Conservation (phyloP, 345 rosid species). For the Camelina sativa region DNA sequence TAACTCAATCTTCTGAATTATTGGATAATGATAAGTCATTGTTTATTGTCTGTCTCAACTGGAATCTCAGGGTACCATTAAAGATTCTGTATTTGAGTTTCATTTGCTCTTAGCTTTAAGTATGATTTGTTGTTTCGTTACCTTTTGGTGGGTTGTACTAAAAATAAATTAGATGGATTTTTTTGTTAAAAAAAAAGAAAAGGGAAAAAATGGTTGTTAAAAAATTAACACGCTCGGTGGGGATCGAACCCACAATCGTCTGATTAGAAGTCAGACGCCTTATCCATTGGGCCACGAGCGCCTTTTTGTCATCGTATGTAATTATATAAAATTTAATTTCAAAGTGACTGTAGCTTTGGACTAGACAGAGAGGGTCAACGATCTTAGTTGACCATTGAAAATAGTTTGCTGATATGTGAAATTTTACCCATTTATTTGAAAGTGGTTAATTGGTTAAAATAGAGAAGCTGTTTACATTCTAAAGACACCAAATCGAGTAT, state of each 20-base stretch:
- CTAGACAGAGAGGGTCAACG: background rate
- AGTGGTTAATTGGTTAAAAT: background rate
- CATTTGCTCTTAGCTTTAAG: constrained; percentile 2
- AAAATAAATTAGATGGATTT: too few relatives aligned
- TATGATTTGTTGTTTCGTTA: background rate
- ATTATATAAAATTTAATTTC: rapidly evolving
- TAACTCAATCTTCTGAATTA: constrained; percentile 21
- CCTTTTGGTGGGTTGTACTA: background rate
- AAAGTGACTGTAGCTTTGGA: background rate
- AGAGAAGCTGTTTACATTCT: constrained; percentile 62
- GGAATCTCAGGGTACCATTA: constrained; percentile 14
- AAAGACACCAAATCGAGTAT: constrained; percentile 82
- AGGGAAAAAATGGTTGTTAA: background rate
- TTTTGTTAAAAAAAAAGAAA: background rate
- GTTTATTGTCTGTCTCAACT: constrained; percentile 22
- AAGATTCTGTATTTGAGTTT: constrained; percentile 22
- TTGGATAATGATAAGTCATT: constrained; percentile 23
- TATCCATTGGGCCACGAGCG: constrained; percentile 36
- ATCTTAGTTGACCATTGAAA: background rate
- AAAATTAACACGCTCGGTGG: constrained; percentile 11
- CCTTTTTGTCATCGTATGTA: background rate
- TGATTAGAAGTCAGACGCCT: constrained; percentile 35
- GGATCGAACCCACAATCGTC: constrained; percentile 34
- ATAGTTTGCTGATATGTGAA: background rate
- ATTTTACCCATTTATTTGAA: constrained; percentile 1